Evolutionary conservation across 179 eudicot species (phyloP), one percentile per base, ranked within the genome.

Genomic region (Silene vulgaris): DNA sequence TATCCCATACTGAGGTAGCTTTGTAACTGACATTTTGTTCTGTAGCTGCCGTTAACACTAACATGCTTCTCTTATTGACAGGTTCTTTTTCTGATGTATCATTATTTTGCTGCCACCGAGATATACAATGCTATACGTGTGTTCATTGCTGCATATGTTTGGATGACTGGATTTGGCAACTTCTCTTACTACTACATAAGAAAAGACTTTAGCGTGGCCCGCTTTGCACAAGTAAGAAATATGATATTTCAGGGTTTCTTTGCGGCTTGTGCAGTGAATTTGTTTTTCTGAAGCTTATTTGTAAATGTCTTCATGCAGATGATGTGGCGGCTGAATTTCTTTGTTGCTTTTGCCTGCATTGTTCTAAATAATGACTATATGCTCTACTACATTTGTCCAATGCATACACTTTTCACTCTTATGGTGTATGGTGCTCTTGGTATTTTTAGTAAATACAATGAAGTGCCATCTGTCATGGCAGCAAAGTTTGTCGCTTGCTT

Each of bases 91-190:
- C 81, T 92, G 78, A 90, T 94, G 96, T 94, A 92, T 82, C 97
- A 94, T 82, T 94, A 94, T 80, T 94, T 94, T 84, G 97, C 97
- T 77, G 98, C 97, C 52, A 80, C 90, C 74, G 98, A 94, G 86
- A 92, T 92, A 78, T 94, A 94, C 87, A 92, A 92, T 83, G 98
- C 94, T 66, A 92, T 94, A 76, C 97, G 97, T 79, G 85, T 94
- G 79, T 94, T 94, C 85, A 94, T 94, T 83, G 97, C 98, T 86
- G 98, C 94, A 72, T 94, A 92, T 85, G 98, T 94, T 32, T 94
- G 97, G 98, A 92, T 94, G 98, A 94, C 97, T 74, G 98, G 98
- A 75, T 94, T 95, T 80, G 99, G 97, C 40, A 95, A 95, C 87
- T 95, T 95, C 84, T 95, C 99, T 65, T 92, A 95, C 81, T 95